A percentile compares a stretch with the other conserved stretches of the same genome.
Evolutionary conservation across 2,329 filamentous ascomycete species (phyloP).

Genomic region (Scedosporium aurantiacum): DNA sequence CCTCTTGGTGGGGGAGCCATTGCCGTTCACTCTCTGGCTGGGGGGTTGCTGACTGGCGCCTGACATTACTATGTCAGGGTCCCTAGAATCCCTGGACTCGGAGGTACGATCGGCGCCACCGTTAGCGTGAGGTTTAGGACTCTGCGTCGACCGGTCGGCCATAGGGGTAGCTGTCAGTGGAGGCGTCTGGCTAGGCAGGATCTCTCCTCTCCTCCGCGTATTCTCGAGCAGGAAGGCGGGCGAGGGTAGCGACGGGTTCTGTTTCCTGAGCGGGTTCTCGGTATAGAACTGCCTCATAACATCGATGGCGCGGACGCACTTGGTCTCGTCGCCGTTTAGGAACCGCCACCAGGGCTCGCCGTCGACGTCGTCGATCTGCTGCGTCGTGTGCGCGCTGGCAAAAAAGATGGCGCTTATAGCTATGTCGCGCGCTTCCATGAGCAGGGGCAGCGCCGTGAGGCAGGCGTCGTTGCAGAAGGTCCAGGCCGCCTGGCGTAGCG

Average conservation of each 20-base stretch:
- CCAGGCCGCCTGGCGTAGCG: constrained; percentile 78
- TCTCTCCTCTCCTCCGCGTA: constrained; percentile 29
- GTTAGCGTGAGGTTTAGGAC: neutral
- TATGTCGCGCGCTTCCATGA: constrained; percentile 69
- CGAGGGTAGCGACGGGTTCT: constrained; percentile 40
- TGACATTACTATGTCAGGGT: too few relatives aligned
- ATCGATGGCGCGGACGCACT: constrained; percentile 63
- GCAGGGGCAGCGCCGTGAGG: constrained; percentile 72
- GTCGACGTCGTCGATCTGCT: constrained; percentile 65
- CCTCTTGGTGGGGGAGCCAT: constrained; percentile 1
- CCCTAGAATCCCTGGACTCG: neutral
- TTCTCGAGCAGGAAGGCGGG: constrained; percentile 46
- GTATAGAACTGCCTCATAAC: constrained; percentile 60
- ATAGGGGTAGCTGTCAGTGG: neutral
- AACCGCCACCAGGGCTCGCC: constrained; percentile 82
- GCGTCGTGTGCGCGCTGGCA: constrained; percentile 61
- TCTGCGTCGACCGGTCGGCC: neutral
- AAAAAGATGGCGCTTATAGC: constrained; percentile 82
- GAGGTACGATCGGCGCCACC: neutral
- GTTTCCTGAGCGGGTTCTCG: constrained; percentile 51
- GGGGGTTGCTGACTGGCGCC: neutral
- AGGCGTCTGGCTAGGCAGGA: constrained; percentile 1
- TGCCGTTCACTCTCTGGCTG: neutral
- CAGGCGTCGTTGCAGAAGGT: constrained; percentile 87
- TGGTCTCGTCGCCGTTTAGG: constrained; percentile 57